Evolutionary conservation across 306 rosid species (phyloP).

Genomic region (Dalbergia cochinchinensis): DNA sequence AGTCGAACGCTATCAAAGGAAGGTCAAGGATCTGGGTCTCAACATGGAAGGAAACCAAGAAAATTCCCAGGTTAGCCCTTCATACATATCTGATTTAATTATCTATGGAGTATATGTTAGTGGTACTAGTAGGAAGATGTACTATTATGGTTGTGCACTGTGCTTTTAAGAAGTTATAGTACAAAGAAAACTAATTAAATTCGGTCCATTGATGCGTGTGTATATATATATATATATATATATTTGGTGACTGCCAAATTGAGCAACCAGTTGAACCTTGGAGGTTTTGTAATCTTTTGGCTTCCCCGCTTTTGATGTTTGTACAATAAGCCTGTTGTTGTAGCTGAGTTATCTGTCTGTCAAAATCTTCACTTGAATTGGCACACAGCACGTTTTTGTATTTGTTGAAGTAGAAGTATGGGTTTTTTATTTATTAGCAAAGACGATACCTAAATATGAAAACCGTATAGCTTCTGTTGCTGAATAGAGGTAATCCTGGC

Average conservation of each 20-base stretch:
- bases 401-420: no score
- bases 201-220: not conserved
- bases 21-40: slow-evolving; percentile 58
- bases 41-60: slow-evolving; percentile 47
- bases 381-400: no score
- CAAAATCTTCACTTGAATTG: no score
- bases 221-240: not conserved
- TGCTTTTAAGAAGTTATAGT: not conserved
- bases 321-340: not conserved
- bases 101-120: not conserved
- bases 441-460: no score
- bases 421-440: no score
- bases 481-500: no score
- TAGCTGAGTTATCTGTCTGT: no score
- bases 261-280: not conserved
- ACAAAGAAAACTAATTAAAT: not conserved
- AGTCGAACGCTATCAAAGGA: slow-evolving; percentile 78
- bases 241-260: not conserved
- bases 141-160: not conserved
- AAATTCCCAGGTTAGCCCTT: slow-evolving; percentile 63
- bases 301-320: not conserved
- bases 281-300: not conserved
- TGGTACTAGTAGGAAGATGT: not conserved
- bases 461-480: no score
- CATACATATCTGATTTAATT: not conserved